Percentiles rank a stretch among this genome's conserved stretches.
Evolutionary conservation across 345 rosid genomes (phyloP).

Genomic region (Psidium friedrichsthalianum): DNA sequence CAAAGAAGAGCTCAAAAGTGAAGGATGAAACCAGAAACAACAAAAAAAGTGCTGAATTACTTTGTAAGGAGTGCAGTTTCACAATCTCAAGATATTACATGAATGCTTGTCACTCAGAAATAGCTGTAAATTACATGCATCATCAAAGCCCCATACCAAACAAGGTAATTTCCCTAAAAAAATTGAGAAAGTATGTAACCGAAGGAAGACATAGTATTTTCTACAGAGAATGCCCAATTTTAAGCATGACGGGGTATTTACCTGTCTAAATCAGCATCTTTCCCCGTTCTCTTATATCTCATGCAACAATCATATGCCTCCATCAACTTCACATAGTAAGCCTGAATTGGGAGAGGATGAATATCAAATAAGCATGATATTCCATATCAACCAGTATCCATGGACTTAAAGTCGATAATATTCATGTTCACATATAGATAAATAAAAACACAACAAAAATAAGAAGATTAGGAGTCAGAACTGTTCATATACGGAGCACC

Average conservation of each 20-base stretch:
- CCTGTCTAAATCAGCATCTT: too few relatives aligned
- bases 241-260: constrained; percentile 1
- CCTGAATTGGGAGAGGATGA: constrained; percentile 26
- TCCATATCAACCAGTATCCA: background rate
- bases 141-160: background rate
- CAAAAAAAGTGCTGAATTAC: background rate
- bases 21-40: background rate
- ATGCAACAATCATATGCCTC: constrained; percentile 88
- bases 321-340: constrained; percentile 69
- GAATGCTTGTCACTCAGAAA: background rate
- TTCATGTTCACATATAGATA: background rate
- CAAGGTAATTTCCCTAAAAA: background rate
- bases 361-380: background rate
- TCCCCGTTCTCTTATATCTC: too few relatives aligned
- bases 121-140: background rate
- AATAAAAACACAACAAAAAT: background rate
- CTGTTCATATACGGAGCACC: background rate
- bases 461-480: background rate
- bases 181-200: background rate
- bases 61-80: background rate
- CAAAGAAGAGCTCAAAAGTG: background rate
- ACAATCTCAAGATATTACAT: background rate
- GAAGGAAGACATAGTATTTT: background rate
- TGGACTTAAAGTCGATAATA: background rate
- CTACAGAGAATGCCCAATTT: background rate